Conservation (phyloP, 2,329 filamentous ascomycete species). For the Exophiala mesophila region DNA sequence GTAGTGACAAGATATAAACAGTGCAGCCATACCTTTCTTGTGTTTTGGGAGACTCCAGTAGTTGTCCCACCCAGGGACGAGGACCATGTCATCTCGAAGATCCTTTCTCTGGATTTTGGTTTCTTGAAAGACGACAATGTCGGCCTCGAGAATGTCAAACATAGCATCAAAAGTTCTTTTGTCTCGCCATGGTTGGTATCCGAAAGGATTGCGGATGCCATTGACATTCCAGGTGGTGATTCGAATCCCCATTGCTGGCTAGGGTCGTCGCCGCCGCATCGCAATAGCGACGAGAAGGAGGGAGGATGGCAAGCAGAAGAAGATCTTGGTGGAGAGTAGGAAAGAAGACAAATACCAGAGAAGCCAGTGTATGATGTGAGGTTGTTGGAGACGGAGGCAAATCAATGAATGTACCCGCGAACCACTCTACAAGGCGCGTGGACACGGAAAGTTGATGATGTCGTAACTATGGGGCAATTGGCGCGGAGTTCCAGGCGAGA, state of each 20-base stretch:
- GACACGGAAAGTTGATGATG: constrained; percentile 1
- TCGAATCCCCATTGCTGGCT: constrained; percentile 59
- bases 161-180: constrained; percentile 72
- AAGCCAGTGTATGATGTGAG: too few relatives aligned
- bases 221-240: constrained; percentile 89
- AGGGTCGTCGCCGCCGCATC: constrained; percentile 8
- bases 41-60: constrained; percentile 89
- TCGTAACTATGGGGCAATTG: constrained; percentile 1
- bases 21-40: constrained; percentile 90
- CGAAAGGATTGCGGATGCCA: constrained; percentile 77
- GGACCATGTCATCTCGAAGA: constrained; percentile 88
- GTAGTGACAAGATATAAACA: too few relatives aligned
- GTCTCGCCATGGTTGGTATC: constrained; percentile 77
- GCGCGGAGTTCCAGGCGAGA: too few relatives aligned
- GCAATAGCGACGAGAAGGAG: background rate
- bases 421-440: background rate
- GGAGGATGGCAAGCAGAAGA: too few relatives aligned
- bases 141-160: constrained; percentile 89
- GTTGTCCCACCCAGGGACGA: constrained; percentile 92
- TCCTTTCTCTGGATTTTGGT: constrained; percentile 94
- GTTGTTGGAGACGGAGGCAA: too few relatives aligned
- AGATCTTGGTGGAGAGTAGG: too few relatives aligned
- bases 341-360: too few relatives aligned
- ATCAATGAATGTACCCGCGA: too few relatives aligned
- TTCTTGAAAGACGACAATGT: constrained; percentile 94